phyloP scores from a whole-genome alignment of 352 stramenopile species.

The Globisporangium echinulatum region DNA sequence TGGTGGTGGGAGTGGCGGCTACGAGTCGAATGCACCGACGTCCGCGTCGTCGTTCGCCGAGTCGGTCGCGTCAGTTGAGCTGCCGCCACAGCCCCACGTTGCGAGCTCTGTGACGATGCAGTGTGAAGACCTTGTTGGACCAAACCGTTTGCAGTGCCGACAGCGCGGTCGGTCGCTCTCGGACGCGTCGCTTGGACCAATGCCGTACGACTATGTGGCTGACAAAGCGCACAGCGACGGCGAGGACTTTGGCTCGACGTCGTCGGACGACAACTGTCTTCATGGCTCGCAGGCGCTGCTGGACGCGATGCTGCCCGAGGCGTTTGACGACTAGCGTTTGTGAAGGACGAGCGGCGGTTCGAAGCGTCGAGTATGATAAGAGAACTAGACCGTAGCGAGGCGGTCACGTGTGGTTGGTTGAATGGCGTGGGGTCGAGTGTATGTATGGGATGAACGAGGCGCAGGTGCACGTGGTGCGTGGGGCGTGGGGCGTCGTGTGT shows the following conservation, averaged over 20 bases:
- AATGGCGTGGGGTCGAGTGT: too few relatives aligned
- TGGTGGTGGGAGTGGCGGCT: neutral
- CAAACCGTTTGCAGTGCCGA: neutral
- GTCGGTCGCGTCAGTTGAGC: neutral
- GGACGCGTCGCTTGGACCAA: slow-evolving; percentile 12
- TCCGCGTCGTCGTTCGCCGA: neutral
- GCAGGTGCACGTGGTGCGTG: too few relatives aligned
- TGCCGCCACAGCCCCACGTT: neutral
- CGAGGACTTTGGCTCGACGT: slow-evolving; percentile 37
- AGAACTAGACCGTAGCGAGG: neutral
- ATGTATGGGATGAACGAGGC: too few relatives aligned
- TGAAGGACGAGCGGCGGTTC: neutral
- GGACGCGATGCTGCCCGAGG: slow-evolving; percentile 11
- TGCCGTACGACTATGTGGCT: slow-evolving; percentile 17
- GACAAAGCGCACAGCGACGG: slow-evolving; percentile 33
- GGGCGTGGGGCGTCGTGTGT: too few relatives aligned
- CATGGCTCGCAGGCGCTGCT: slow-evolving; percentile 13
- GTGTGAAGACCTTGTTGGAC: neutral
- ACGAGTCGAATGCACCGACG: slow-evolving; percentile 1
- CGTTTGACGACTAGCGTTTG: slow-evolving; percentile 4
- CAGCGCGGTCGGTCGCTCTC: slow-evolving; percentile 41
- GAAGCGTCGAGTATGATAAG: neutral
- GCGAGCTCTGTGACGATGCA: too few relatives aligned
- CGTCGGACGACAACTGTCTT: slow-evolving; percentile 19
- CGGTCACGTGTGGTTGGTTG: neutral